A percentile compares a stretch with the other conserved stretches of the same genome.
Evolutionary conservation across 768 basidiomycete genomes (phyloP).

Genomic region (Pleurotus tuoliensis): DNA sequence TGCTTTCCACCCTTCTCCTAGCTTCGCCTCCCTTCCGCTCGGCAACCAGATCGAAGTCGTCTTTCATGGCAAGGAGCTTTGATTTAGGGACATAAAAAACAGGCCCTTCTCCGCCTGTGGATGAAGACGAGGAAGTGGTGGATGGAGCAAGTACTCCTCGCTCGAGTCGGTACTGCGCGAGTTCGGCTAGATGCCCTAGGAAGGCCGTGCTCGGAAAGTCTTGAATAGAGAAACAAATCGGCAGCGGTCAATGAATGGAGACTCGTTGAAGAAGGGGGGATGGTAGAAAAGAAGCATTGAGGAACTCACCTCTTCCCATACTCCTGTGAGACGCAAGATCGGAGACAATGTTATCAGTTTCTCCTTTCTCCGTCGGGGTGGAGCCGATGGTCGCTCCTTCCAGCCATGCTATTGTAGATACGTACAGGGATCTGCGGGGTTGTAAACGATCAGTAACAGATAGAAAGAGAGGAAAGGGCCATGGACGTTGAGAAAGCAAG

Average conservation of each 20-base stretch:
- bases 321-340: constrained; percentile 42
- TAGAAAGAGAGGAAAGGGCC: constrained; percentile 31
- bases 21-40: too few relatives aligned
- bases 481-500: not conserved
- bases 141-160: too few relatives aligned
- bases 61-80: too few relatives aligned
- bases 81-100: too few relatives aligned
- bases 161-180: constrained; percentile 31
- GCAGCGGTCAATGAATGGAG: not conserved
- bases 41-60: too few relatives aligned
- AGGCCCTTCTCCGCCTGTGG: too few relatives aligned
- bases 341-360: constrained; percentile 27
- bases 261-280: not conserved
- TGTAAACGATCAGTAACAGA: constrained; percentile 31
- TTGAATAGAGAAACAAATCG: constrained; percentile 10
- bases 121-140: not conserved
- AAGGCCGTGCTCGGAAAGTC: constrained; percentile 48
- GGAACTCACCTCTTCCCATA: constrained; percentile 38
- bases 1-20: too few relatives aligned
- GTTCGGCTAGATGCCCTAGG: constrained; percentile 42
- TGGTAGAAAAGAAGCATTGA: not conserved
- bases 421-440: not conserved
- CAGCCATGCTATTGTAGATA: too few relatives aligned
- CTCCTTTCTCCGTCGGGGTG: constrained; percentile 10
- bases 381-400: too few relatives aligned